Evolutionary conservation across 352 stramenopile species (phyloP).

Genomic region (Phytophthora colocasiae): DNA sequence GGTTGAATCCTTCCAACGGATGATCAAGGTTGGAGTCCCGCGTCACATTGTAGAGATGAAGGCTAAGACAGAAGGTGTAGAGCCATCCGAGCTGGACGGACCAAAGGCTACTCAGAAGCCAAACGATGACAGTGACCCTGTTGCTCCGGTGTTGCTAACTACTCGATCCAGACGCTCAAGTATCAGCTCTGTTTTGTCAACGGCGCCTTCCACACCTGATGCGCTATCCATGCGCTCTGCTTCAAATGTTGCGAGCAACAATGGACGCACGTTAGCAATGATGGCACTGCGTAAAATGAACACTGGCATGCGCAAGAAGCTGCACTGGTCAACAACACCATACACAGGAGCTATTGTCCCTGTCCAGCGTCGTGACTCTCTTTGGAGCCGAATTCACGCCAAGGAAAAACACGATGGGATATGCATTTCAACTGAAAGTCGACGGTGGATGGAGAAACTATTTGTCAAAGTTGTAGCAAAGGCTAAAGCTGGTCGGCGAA

Average conservation of each 20-base stretch:
- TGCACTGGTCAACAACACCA: constrained; percentile 76
- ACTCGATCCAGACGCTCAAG: constrained; percentile 49
- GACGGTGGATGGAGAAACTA: constrained; percentile 73
- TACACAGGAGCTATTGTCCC: constrained; percentile 39
- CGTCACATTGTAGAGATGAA: constrained; percentile 72
- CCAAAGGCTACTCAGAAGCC: constrained; percentile 9
- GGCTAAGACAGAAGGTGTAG: constrained; percentile 56
- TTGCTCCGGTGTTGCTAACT: constrained; percentile 8
- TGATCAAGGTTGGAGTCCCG: constrained; percentile 75
- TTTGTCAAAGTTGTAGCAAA: constrained; percentile 67
- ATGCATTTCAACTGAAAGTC: constrained; percentile 64
- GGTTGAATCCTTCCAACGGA: constrained; percentile 65
- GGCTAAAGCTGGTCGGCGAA: constrained; percentile 29
- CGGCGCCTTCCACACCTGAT: constrained; percentile 42
- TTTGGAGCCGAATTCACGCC: constrained; percentile 57
- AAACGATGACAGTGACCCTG: constrained; percentile 39
- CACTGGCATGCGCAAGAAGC: constrained; percentile 74
- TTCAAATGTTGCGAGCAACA: constrained; percentile 15
- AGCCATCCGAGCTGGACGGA: constrained; percentile 51
- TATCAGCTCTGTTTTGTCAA: constrained; percentile 38
- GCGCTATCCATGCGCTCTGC: constrained; percentile 25
- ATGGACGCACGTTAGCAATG: constrained; percentile 32
- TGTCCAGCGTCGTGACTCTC: constrained; percentile 45
- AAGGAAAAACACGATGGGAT: constrained; percentile 38
- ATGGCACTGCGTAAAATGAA: constrained; percentile 58